A percentile compares a stretch with the other conserved stretches of the same genome.
Conservation (phyloP, 176 grass and related monocot genomes). For the Aegilops longissima region DNA sequence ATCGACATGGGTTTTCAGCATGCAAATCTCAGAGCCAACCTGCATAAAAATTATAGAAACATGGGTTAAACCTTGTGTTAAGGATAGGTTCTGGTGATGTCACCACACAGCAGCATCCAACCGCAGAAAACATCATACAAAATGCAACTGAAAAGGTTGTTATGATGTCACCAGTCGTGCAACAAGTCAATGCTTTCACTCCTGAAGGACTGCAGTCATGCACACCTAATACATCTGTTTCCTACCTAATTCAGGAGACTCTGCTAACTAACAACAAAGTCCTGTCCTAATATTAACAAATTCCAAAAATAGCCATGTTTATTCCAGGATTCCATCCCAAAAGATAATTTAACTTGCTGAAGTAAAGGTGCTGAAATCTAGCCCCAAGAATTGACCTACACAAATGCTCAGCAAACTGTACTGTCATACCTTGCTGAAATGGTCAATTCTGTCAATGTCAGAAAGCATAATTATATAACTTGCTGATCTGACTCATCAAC, state of each 20-base stretch:
- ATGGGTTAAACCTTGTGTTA: not conserved
- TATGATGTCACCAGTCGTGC: not conserved
- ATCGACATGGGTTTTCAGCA: constrained; percentile 74
- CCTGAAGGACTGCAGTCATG: not conserved
- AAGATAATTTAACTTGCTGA: not conserved
- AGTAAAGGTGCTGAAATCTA: not conserved
- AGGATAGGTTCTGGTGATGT: not conserved
- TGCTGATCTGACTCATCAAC: not conserved
- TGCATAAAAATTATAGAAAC: constrained; percentile 13
- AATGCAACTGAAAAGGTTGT: not conserved
- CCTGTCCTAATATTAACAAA: not conserved
- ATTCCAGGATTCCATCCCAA: not conserved
- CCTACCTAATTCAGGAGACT: not conserved
- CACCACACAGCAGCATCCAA: not conserved
- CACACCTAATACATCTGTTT: not conserved
- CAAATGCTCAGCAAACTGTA: not conserved
- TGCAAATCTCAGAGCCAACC: constrained; percentile 60
- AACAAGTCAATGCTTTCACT: not conserved
- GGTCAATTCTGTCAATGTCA: too few relatives aligned
- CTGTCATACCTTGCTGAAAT: too few relatives aligned
- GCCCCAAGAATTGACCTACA: not conserved
- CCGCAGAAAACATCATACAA: not conserved
- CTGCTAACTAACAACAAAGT: not conserved
- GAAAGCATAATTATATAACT: not conserved
- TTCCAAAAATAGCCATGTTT: not conserved